Conservation (phyloP, 225 moss, liverwort and hornwort genomes). For the Lunularia cruciata region DNA sequence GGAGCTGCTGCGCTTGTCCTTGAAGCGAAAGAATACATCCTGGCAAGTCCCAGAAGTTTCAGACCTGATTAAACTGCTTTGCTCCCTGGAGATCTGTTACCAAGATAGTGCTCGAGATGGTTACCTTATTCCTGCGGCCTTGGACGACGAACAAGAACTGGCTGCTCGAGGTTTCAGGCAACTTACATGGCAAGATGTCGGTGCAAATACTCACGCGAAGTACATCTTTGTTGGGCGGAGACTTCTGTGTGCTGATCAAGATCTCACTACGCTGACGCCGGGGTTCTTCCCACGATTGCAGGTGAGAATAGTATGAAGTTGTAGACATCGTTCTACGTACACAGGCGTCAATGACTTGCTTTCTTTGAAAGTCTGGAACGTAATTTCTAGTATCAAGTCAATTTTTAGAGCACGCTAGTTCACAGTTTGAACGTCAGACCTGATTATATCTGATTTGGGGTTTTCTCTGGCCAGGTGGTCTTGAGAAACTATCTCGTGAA, state of each 20-base stretch:
- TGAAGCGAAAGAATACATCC: background rate
- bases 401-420: too few relatives aligned
- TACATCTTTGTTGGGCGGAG: background rate
- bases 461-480: too few relatives aligned
- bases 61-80: background rate
- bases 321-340: too few relatives aligned
- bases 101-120: background rate
- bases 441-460: too few relatives aligned
- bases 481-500: too few relatives aligned
- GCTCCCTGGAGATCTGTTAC: background rate
- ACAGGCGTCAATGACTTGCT: too few relatives aligned
- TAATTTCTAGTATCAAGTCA: too few relatives aligned
- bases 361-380: too few relatives aligned
- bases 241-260: background rate
- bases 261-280: background rate
- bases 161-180: background rate
- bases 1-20: too few relatives aligned
- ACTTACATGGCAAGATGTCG: background rate
- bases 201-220: background rate
- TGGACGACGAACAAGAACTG: background rate
- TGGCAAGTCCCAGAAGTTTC: too few relatives aligned
- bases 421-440: too few relatives aligned
- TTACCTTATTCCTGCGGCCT: slow-evolving; percentile 9
- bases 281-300: slow-evolving; percentile 10
- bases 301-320: too few relatives aligned